Conservation (phyloP, 371 early-diverging fungal genomes). For the Smittium culicis region DNA sequence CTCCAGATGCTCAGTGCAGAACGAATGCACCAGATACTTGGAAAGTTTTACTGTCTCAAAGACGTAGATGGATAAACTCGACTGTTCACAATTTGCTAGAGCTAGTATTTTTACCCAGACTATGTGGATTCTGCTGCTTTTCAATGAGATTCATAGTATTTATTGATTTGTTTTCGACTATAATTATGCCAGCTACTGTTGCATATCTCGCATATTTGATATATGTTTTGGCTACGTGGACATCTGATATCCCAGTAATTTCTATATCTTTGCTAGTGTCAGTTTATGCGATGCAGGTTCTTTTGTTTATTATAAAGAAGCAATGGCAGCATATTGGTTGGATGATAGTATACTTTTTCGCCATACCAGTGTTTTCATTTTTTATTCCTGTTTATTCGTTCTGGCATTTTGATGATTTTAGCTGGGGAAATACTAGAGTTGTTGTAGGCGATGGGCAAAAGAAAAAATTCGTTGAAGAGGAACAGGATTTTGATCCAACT, state of each 20-base stretch:
- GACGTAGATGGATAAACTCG: conserved; percentile 96
- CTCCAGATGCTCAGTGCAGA: conserved; percentile 85
- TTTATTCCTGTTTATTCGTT: conserved; percentile 68
- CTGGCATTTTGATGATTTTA: conserved; percentile 96
- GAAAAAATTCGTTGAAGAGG: conserved; percentile 37
- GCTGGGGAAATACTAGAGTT: conserved; percentile 94
- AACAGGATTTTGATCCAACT: conserved; percentile 68
- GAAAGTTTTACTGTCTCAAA: conserved; percentile 84
- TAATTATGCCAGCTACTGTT: conserved; percentile 84
- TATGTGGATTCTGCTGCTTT: conserved; percentile 95
- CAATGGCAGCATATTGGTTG: conserved; percentile 91
- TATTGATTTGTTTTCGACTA: conserved; percentile 80
- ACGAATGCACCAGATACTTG: conserved; percentile 95
- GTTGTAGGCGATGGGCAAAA: conserved; percentile 75
- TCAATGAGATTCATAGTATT: conserved; percentile 95
- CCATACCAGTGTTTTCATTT: conserved; percentile 69
- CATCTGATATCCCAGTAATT: conserved; percentile 41
- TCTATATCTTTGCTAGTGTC: conserved; percentile 50
- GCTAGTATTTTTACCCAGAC: conserved; percentile 63
- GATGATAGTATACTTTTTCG: conserved; percentile 83
- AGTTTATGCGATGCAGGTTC: conserved; percentile 64
- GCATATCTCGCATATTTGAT: conserved; percentile 64
- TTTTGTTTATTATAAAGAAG: conserved; percentile 61
- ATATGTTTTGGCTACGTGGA: conserved; percentile 34
- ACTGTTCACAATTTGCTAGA: conserved; percentile 92